Evolutionary conservation across 78 protist genomes (phyloP).

Genomic region (Emiliania huxleyi): DNA sequence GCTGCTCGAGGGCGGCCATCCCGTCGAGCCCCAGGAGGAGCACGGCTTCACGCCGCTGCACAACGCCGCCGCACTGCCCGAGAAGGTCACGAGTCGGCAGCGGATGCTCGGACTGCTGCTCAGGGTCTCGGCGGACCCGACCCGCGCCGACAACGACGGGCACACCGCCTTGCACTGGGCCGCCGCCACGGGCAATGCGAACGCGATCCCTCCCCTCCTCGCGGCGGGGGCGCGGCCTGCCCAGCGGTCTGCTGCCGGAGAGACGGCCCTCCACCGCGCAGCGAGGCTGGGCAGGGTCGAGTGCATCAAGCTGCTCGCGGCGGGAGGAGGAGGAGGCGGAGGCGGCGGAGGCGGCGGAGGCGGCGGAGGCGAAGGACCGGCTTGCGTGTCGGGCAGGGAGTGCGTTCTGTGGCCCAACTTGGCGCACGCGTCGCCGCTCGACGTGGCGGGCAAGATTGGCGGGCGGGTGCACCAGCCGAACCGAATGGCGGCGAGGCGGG

Average conservation of each 20-base stretch:
- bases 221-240: not conserved
- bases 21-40: not conserved
- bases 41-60: conserved; percentile 10
- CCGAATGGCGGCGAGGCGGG: not conserved
- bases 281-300: not conserved
- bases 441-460: not conserved
- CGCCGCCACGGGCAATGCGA: not conserved
- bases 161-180: not conserved
- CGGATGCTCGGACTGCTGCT: not conserved
- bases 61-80: not conserved
- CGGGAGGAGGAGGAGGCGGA: no score
- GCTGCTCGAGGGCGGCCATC: not conserved
- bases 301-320: not conserved
- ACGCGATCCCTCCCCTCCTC: not conserved
- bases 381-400: no score
- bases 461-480: not conserved
- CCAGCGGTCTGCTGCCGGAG: not conserved
- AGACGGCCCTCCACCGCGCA: conserved; percentile 23
- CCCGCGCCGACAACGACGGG: not conserved
- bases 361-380: no score
- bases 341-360: no score
- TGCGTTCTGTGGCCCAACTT: not conserved
- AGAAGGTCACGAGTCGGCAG: not conserved
- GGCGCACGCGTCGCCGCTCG: not conserved
- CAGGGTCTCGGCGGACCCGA: not conserved